Evolutionary conservation across 306 rosid genomes (phyloP).

Genomic region (Begonia loranthoides): DNA sequence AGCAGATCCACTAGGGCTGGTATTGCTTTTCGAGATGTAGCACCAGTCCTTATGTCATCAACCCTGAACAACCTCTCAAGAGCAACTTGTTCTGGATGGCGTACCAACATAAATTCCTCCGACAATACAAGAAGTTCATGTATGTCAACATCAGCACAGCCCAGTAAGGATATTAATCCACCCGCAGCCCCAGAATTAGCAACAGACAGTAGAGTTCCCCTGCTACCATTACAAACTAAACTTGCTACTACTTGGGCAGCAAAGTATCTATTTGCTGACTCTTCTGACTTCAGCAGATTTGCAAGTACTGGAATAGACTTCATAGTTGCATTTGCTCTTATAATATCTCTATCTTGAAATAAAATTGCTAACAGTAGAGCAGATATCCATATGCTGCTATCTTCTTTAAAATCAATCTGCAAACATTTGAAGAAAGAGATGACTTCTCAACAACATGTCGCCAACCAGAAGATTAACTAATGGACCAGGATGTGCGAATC

Average conservation of each 20-base stretch:
- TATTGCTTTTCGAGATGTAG: constrained; percentile 93
- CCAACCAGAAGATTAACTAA: constrained; percentile 8
- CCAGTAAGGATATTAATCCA: constrained; percentile 90
- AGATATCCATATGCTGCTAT: constrained; percentile 80
- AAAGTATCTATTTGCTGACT: constrained; percentile 69
- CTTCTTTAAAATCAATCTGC: constrained; percentile 86
- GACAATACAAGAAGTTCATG: constrained; percentile 81
- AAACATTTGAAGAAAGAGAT: constrained; percentile 15
- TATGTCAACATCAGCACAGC: constrained; percentile 86
- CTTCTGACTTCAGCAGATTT: constrained; percentile 79
- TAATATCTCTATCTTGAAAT: constrained; percentile 91
- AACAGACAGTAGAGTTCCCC: constrained; percentile 95
- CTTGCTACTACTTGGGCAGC: constrained; percentile 92
- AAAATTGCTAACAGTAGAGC: constrained; percentile 74
- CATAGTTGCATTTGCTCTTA: constrained; percentile 73
- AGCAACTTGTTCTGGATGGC: constrained; percentile 91
- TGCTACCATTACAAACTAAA: constrained; percentile 94
- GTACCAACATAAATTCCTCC: constrained; percentile 80
- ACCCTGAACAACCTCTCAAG: constrained; percentile 93
- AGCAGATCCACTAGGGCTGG: constrained; percentile 97
- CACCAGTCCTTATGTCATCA: constrained; percentile 92
- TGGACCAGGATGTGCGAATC: constrained; percentile 7
- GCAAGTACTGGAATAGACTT: constrained; percentile 78
- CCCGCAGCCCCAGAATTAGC: constrained; percentile 98
- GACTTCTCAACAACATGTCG: constrained; percentile 8